Percentiles rank a stretch among this genome's conserved stretches.
Evolutionary conservation across 805 yeast species (phyloP).

Genomic region (Kuraishia ogatae): DNA sequence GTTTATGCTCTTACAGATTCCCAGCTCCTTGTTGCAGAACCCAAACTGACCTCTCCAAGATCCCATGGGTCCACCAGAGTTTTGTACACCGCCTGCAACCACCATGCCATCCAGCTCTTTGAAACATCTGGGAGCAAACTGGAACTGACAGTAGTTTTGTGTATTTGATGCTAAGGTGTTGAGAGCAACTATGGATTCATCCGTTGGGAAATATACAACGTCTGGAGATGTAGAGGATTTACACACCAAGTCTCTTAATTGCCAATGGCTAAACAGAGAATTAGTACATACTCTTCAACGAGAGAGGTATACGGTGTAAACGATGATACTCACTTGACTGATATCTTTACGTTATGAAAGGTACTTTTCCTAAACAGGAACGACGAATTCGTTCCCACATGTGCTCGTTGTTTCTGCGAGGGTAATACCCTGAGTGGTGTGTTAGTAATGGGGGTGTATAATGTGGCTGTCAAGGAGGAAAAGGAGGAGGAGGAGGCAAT

Average conservation of each 20-base stretch:
- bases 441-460: not conserved
- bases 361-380: conserved; percentile 14
- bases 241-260: conserved; percentile 65
- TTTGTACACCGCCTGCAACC: conserved; percentile 37
- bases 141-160: conserved; percentile 28
- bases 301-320: too few relatives aligned
- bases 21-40: conserved; percentile 41
- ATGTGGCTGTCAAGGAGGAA: too few relatives aligned
- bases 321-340: conserved; percentile 24
- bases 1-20: conserved; percentile 38
- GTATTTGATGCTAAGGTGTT: conserved; percentile 23
- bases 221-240: conserved; percentile 32
- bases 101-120: conserved; percentile 42
- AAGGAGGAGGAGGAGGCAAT: too few relatives aligned
- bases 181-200: conserved; percentile 39
- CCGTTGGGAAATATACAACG: conserved; percentile 49
- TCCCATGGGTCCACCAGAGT: conserved; percentile 12
- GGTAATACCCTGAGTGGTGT: not conserved
- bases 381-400: not conserved
- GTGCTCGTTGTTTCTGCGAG: not conserved
- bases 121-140: conserved; percentile 66
- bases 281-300: too few relatives aligned
- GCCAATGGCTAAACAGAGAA: conserved; percentile 81
- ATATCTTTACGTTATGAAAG: conserved; percentile 22
- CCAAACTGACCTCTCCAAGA: conserved; percentile 59